Evolutionary conservation across 345 rosid genomes (phyloP), one percentile per base, ranked within the genome.

Genomic region (Rhodomyrtus tomentosa): DNA sequence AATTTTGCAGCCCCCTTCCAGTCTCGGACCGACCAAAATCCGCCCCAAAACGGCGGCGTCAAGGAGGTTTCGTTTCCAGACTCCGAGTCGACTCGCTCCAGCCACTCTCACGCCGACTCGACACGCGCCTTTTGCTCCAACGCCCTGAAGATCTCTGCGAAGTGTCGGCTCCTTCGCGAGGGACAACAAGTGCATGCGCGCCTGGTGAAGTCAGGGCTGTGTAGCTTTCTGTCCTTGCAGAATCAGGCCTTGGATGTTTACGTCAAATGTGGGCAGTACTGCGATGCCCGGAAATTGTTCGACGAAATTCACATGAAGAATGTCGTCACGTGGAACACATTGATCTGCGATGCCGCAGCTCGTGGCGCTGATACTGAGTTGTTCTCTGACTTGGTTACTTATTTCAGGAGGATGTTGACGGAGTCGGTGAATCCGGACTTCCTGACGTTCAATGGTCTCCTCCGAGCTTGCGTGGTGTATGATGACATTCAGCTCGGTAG

Each of bases 291-390:
- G 84, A 91, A 76, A 42, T 74, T 94, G 86, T 91, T 96, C 88
- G 93, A 93, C 56, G 98, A 94, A 95, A 94, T 96, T 91, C 87
- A 29, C 81, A 82, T 85, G 58, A 91, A 91, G 87, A 90, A 95
- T 82, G 83, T 90, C 53, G 93, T 95, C 80, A 89, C 93, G 6
- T 96, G 93, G 96, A 94, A 92, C 87, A 92, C 92, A 5, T 51
- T 92, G 87, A 92, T 94, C 81, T 90, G 91, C 83, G 94, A 92
- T 15, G 52, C 82, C 52, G 55, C 89, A 16, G 82, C 87, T 25
- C 50, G 85, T 15, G 86, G 83, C 42, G 27, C 87, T 29, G 55
- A 83, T 42, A 27, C 18, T 20, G 84, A 21, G 9, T 38, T 74
- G 5, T 85, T 36, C 54, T 50, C 74, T 50, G 88, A 52, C 85